Evolutionary conservation across 1,284 basidiomycete species (phyloP).

Genomic region (Sparassis latifolia): DNA sequence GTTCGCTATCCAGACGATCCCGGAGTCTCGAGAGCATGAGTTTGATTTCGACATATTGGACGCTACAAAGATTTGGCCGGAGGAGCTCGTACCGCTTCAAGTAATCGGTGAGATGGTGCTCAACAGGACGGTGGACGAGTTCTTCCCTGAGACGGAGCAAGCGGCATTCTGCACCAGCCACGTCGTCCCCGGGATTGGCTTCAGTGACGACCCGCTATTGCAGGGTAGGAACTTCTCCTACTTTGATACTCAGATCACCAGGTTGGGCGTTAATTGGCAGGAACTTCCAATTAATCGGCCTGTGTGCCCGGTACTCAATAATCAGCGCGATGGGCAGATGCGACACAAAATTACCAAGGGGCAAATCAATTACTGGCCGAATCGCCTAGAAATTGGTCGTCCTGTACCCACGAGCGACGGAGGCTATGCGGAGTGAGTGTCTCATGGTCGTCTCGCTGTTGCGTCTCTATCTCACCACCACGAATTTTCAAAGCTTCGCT

Average conservation of each 20-base stretch:
- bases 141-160: constrained; percentile 80
- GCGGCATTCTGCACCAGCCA: constrained; percentile 80
- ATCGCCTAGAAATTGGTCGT: constrained; percentile 50
- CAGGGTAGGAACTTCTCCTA: constrained; percentile 83
- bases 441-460: not conserved
- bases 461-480: too few relatives aligned
- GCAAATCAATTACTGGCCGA: constrained; percentile 69
- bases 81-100: constrained; percentile 70
- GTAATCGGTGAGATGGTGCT: constrained; percentile 73
- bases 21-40: constrained; percentile 58
- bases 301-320: constrained; percentile 73
- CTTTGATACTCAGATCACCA: constrained; percentile 72
- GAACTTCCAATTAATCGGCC: constrained; percentile 78
- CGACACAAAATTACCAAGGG: constrained; percentile 57
- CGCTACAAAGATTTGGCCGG: constrained; percentile 80
- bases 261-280: constrained; percentile 71
- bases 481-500: constrained; percentile 29
- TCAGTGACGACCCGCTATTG: constrained; percentile 78
- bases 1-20: constrained; percentile 71
- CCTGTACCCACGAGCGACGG: constrained; percentile 46
- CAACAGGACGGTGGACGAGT: constrained; percentile 65
- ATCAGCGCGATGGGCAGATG: constrained; percentile 60
- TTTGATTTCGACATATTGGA: constrained; percentile 84
- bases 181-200: constrained; percentile 77
- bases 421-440: constrained; percentile 51